Base-by-base conservation (phyloP, 2,329 filamentous ascomycete species). In the Calonectria leucothoes region DNA sequence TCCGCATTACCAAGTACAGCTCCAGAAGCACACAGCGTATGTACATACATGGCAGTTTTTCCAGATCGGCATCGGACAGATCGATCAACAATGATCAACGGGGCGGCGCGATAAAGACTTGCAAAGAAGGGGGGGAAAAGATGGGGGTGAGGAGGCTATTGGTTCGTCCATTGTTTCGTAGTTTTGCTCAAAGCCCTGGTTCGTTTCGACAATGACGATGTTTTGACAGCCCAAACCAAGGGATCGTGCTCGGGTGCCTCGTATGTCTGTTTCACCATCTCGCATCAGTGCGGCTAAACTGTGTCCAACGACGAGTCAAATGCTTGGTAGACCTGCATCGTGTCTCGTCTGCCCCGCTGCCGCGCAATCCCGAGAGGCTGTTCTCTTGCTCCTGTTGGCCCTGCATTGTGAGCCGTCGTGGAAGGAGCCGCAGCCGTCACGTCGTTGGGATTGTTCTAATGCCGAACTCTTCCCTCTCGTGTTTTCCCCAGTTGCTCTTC, bases 261-360 rank as follows among this genome's bases (percentile, higher is more conserved):
- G 48, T 66, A 39, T 29, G 39, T 37, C 31, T 61, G 49, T 66
- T 66, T 71, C 39, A 64, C 57, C 29, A 23, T 57, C 39, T 51
- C 25, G 37, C 35, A 63, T 69, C 39, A 42, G 42, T 68, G 51
- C 17, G 25, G 57, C 37, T 29, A 45, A 63, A 2, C 51, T 39
- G 8, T 51, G 42, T 33, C 17, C 15, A 59, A 4, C 48, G 20
- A 52, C 64, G 64, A 55, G 70, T 69, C 49, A 49, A 25, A 65
- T 63, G 45, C 70, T 68, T 35, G 37, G 35, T 29, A 35, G 42
- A 48, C 57, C 57, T 72, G 65, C 70, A 69, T 64, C 33, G 70
- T 66, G 49, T 71, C 45, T 66, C 49, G 55, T 25, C 27, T 57
- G 55, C 70, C 66, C 70, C 66, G 39, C 66, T 69, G 57, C 70